Conservation (phyloP, 2,329 filamentous ascomycete genomes). For the Gremmenia infestans region DNA sequence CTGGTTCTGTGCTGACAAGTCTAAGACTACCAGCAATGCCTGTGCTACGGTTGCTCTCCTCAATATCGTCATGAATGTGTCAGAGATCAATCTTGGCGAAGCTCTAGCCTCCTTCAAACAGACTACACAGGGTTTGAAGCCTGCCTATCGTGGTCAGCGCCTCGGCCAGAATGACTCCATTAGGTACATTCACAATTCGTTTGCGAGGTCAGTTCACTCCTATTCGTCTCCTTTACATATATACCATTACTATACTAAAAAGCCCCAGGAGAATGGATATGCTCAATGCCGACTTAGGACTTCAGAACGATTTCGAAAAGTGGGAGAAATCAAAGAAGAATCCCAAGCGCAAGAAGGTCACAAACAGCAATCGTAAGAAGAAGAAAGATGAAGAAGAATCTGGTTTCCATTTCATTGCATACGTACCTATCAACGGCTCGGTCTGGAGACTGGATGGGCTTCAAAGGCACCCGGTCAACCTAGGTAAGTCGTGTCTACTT, state of each 20-base stretch:
- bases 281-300: constrained; percentile 62
- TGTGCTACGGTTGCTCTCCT: constrained; percentile 90
- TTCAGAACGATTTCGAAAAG: constrained; percentile 48
- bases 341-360: constrained; percentile 35
- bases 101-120: constrained; percentile 68
- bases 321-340: constrained; percentile 17
- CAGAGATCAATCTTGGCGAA: constrained; percentile 61
- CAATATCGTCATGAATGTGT: constrained; percentile 87
- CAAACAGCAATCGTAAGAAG: constrained; percentile 35
- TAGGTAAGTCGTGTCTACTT: constrained; percentile 42
- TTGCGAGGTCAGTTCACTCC: constrained; percentile 53
- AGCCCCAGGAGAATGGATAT: constrained; percentile 64
- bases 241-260: not conserved
- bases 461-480: constrained; percentile 61
- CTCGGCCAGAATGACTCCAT: constrained; percentile 73
- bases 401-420: constrained; percentile 84
- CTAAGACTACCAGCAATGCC: constrained; percentile 70
- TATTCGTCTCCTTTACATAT: not conserved
- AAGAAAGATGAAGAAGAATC: constrained; percentile 49
- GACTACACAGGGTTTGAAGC: constrained; percentile 62
- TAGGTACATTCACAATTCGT: constrained; percentile 81
- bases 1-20: not conserved
- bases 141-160: constrained; percentile 69
- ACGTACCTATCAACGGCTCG: constrained; percentile 67
- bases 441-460: constrained; percentile 91